Conservation (phyloP, 179 eudicot species). For the Dionaea muscipula region DNA sequence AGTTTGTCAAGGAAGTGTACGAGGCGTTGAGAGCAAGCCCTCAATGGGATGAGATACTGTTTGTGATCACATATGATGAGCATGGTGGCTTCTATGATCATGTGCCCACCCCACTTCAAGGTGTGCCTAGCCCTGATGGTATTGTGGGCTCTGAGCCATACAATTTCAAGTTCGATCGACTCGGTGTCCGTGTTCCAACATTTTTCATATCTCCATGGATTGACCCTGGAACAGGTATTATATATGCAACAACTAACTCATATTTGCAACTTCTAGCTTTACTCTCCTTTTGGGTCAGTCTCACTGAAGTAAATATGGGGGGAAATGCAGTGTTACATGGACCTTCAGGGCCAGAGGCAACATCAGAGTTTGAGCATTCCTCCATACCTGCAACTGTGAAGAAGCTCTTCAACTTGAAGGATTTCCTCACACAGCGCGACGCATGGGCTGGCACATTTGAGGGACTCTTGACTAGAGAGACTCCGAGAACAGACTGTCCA, state of each 20-base stretch:
- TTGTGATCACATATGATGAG: slow-evolving; percentile 62
- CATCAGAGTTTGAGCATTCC: slow-evolving; percentile 81
- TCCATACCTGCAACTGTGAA: slow-evolving; percentile 87
- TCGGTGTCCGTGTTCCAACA: slow-evolving; percentile 77
- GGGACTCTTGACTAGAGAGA: slow-evolving; percentile 30
- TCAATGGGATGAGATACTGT: slow-evolving; percentile 72
- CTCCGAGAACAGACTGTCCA: slow-evolving; percentile 78
- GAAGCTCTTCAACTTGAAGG: slow-evolving; percentile 60
- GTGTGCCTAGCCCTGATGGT: slow-evolving; percentile 71
- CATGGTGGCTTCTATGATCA: slow-evolving; percentile 92
- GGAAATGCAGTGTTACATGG: slow-evolving; percentile 50
- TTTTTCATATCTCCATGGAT: slow-evolving; percentile 82
- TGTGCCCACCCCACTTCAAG: slow-evolving; percentile 49
- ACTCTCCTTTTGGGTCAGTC: too few relatives aligned
- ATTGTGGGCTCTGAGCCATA: slow-evolving; percentile 47
- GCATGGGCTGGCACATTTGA: slow-evolving; percentile 94
- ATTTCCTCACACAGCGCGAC: slow-evolving; percentile 63
- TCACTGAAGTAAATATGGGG: background rate
- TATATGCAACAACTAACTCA: too few relatives aligned
- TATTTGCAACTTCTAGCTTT: too few relatives aligned
- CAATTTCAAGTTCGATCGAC: slow-evolving; percentile 40
- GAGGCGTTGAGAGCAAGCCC: slow-evolving; percentile 79
- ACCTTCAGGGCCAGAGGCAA: slow-evolving; percentile 57
- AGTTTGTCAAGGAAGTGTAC: slow-evolving; percentile 58
- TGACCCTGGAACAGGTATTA: slow-evolving; percentile 58